Evolutionary conservation across 2,329 filamentous ascomycete genomes (phyloP).

Genomic region (Cordyceps farinosa): DNA sequence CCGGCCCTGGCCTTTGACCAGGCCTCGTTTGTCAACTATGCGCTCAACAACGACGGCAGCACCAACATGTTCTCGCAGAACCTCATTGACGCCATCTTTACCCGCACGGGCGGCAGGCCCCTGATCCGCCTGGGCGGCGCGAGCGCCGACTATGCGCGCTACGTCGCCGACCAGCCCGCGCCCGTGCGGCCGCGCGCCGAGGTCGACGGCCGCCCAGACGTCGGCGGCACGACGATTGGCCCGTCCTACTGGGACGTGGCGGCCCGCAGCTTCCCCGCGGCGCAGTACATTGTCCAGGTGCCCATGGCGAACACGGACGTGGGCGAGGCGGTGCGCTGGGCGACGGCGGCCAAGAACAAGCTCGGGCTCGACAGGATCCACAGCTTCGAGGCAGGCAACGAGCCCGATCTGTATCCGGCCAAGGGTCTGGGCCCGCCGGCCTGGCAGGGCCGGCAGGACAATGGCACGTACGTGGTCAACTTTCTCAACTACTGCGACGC

Average conservation of each 20-base stretch:
- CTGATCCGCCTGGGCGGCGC: slow-evolving; percentile 36
- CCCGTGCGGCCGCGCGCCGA: slow-evolving; percentile 32
- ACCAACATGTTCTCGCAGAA: slow-evolving; percentile 33
- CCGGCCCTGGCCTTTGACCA: slow-evolving; percentile 9
- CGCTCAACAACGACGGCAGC: slow-evolving; percentile 26
- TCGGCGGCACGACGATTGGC: slow-evolving; percentile 34
- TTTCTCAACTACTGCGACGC: slow-evolving; percentile 33
- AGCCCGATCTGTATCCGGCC: slow-evolving; percentile 32
- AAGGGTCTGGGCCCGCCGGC: slow-evolving; percentile 30
- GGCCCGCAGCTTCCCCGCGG: slow-evolving; percentile 29
- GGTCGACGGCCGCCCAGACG: slow-evolving; percentile 32
- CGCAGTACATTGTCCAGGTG: slow-evolving; percentile 34
- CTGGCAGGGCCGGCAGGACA: slow-evolving; percentile 32
- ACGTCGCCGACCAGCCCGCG: slow-evolving; percentile 29
- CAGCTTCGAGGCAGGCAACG: slow-evolving; percentile 35
- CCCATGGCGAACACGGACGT: slow-evolving; percentile 34
- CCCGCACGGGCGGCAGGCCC: slow-evolving; percentile 32
- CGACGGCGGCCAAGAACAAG: slow-evolving; percentile 26
- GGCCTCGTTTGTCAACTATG: slow-evolving; percentile 13
- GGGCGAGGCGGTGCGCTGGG: slow-evolving; percentile 34
- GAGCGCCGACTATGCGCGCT: slow-evolving; percentile 34
- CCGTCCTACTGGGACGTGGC: slow-evolving; percentile 33
- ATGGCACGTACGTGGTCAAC: slow-evolving; percentile 34
- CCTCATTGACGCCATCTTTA: slow-evolving; percentile 32
- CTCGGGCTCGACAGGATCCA: slow-evolving; percentile 33